A percentile compares a stretch with the other conserved stretches of the same genome.
These are phyloP conservation scores for Strobilomyces dryophilus DNA, from an alignment of 768 basidiomycete genomes.

Conservation along the genomic window DNA sequence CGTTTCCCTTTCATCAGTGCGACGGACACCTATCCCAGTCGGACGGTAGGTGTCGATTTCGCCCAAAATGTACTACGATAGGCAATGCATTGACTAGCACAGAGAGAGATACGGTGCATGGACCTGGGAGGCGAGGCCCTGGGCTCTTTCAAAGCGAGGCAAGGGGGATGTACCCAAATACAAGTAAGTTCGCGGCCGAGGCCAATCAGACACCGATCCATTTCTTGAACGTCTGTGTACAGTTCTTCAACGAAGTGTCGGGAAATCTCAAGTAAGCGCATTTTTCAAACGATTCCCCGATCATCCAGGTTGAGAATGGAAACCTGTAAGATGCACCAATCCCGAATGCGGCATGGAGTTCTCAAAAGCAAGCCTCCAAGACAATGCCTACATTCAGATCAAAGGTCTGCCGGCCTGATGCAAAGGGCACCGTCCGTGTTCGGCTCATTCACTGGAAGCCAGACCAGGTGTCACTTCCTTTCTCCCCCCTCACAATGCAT, in stretches of 20 bases:
- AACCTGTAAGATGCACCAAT: constrained; percentile 33
- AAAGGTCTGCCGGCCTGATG: constrained; percentile 34
- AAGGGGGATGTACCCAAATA: constrained; percentile 40
- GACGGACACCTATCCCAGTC: constrained; percentile 29
- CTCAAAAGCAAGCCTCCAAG: constrained; percentile 36
- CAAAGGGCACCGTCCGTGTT: background rate
- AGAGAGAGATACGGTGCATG: constrained; percentile 44
- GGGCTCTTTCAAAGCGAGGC: constrained; percentile 38
- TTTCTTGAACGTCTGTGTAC: background rate
- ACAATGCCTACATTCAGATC: constrained; percentile 40
- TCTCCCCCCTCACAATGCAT: constrained; percentile 13
- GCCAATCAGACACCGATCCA: constrained; percentile 2
- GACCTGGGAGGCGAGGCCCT: constrained; percentile 38
- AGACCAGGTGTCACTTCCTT: constrained; percentile 21
- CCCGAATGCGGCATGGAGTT: constrained; percentile 39
- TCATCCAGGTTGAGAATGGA: constrained; percentile 10
- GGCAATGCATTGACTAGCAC: constrained; percentile 11
- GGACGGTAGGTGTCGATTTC: constrained; percentile 26
- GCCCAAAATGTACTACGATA: background rate
- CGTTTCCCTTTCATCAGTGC: constrained; percentile 19
- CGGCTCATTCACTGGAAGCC: constrained; percentile 5
- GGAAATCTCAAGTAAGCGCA: constrained; percentile 35
- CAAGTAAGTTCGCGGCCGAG: constrained; percentile 28
- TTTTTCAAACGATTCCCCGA: constrained; percentile 2
- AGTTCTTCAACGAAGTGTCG: constrained; percentile 39